phyloP scores from a whole-genome alignment of 192 early-diverging fungal genomes.

The Diversispora eburnea region DNA sequence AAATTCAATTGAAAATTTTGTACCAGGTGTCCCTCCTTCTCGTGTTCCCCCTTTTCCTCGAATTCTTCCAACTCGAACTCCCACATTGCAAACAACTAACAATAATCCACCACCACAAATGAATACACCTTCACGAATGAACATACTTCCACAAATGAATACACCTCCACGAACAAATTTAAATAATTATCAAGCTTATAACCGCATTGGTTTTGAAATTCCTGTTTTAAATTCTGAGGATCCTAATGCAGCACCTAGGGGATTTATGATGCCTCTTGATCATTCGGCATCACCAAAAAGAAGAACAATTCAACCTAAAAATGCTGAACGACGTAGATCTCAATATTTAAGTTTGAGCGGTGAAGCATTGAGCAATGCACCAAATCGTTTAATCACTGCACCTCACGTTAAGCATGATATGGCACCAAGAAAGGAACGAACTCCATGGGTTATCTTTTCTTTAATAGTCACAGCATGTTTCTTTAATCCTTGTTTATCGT shows the following conservation, averaged over 20 bases:
- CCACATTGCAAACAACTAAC: not conserved
- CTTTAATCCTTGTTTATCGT: constrained; percentile 20
- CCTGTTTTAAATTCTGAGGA: not conserved
- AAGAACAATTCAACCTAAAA: constrained; percentile 20
- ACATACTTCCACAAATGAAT: not conserved
- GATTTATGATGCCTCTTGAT: constrained; percentile 20
- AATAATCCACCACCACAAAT: not conserved
- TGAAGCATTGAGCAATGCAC: not conserved
- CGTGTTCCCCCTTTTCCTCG: not conserved
- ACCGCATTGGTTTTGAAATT: not conserved
- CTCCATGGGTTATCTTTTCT: constrained; percentile 27
- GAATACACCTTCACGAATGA: too few species aligned
- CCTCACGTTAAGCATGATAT: constrained; percentile 28
- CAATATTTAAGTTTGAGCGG: not conserved
- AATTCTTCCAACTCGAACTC: not conserved
- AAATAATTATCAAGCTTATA: too few species aligned
- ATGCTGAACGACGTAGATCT: not conserved
- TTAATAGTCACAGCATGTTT: constrained; percentile 24
- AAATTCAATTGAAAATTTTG: constrained; percentile 33
- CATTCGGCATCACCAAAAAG: not conserved
- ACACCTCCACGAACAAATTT: not conserved
- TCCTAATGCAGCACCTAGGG: not conserved
- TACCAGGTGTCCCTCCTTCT: not conserved
- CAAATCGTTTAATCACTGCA: not conserved
- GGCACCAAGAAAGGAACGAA: constrained; percentile 14